Evolutionary conservation across 306 rosid genomes (phyloP), one percentile per base, ranked within the genome.

Genomic region (Cajanus cajan): DNA sequence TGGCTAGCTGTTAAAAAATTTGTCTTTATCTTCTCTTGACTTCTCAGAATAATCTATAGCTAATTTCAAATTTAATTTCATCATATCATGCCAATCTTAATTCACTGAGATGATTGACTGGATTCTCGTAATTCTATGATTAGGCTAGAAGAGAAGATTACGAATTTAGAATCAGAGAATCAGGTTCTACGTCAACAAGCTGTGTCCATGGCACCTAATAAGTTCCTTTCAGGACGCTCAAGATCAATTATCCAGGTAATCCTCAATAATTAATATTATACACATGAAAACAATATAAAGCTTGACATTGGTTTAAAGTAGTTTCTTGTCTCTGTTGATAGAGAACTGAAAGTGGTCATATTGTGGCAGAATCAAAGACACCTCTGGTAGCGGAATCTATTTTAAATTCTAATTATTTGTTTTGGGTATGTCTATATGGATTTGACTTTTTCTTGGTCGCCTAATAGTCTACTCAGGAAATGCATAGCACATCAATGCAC

Each of bases 151-250:
- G 98, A 91, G 85, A 93, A 90, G 89, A 89, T 85, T 64, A 65
- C 84, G 68, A 93, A 89, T 83, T 75, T 89, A 79, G 96, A 89
- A 88, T 89, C 94, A 48, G 96, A 89, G 86, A 93, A 90, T 65
- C 90, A 85, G 87, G 94, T 90, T 73, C 83, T 89, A 33, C 93
- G 90, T 45, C 98, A 93, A 82, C 96, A 93, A 90, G 87, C 94
- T 34, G 88, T 89, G 59, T 90, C 98, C 71, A 89, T 89, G 92
- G 85, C 96, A 51, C 96, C 96, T 43, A 89, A 84, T 74, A 90
- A 93, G 86, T 83, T 90, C 88, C 94, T 85, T 67, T 88, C 94
- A 50, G 85, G 96, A 83, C 87, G 90, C 55, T 88, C 96, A 19
- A 89, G 96, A 85, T 93, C 96, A 74, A 88, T 83, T 72, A 71